phyloP scores from a whole-genome alignment of 2,329 filamentous ascomycete genomes.

The Diaporthe australafricana region DNA sequence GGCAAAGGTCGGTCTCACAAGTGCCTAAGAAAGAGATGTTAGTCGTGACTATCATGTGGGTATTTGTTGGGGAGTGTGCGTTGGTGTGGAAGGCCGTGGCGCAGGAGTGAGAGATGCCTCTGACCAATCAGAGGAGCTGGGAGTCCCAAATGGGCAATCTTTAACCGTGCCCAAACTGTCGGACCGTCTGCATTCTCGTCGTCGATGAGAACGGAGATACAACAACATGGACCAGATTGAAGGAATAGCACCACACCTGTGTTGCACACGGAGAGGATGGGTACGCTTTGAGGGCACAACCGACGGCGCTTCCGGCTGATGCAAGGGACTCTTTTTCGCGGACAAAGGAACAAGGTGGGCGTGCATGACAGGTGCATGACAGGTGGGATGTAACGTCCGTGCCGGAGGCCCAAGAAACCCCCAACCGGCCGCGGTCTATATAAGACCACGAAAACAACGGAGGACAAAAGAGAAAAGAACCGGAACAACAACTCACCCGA shows the following conservation, averaged over 20 bases:
- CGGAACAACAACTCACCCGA: slow-evolving; percentile 9
- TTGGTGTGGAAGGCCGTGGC: not conserved
- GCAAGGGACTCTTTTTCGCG: slow-evolving; percentile 1
- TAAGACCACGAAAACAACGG: not conserved
- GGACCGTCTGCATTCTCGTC: not conserved
- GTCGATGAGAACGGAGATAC: not conserved
- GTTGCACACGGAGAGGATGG: not conserved
- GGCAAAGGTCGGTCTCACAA: slow-evolving; percentile 10
- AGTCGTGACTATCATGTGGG: not conserved
- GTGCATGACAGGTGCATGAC: slow-evolving; percentile 14
- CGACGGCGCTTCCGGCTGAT: not conserved
- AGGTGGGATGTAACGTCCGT: not conserved
- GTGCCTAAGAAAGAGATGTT: not conserved
- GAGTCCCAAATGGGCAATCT: not conserved
- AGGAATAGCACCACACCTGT: not conserved
- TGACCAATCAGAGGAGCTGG: slow-evolving; percentile 7
- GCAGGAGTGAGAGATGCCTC: not conserved
- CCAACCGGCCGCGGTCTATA: not conserved
- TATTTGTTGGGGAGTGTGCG: not conserved
- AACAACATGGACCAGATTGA: not conserved
- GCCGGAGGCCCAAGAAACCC: not conserved
- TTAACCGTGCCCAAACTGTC: not conserved
- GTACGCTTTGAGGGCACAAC: not conserved
- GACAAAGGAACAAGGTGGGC: not conserved
- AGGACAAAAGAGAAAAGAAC: no score